These are phyloP conservation scores for Cystofilobasidium macerans DNA, from an alignment of 768 basidiomycete species.

Conservation along the genomic window DNA sequence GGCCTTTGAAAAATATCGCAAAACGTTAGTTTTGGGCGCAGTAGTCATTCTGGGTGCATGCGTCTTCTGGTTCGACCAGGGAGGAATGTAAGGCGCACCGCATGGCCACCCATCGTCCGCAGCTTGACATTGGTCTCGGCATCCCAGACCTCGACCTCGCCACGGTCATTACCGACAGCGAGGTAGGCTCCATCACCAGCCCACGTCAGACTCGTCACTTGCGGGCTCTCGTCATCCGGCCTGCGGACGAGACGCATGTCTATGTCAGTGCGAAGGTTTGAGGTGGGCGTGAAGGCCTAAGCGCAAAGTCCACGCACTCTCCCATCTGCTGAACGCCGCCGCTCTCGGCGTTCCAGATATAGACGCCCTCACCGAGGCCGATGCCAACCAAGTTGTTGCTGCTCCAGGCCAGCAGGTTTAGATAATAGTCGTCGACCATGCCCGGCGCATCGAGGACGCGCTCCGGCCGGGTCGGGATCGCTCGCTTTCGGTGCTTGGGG, in stretches of 20 bases:
- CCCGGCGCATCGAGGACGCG: slow-evolving; percentile 93
- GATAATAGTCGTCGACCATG: slow-evolving; percentile 77
- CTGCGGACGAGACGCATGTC: not conserved
- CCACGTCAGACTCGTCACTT: slow-evolving; percentile 38
- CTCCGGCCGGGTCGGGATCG: slow-evolving; percentile 75
- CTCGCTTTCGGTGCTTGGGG: slow-evolving; percentile 49
- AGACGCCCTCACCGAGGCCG: slow-evolving; percentile 72
- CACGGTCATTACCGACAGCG: slow-evolving; percentile 65
- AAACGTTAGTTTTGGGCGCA: not conserved
- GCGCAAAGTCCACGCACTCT: slow-evolving; percentile 9
- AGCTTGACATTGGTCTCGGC: slow-evolving; percentile 64
- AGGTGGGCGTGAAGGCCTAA: too few relatives aligned
- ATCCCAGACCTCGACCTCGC: slow-evolving; percentile 93
- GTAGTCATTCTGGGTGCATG: too few relatives aligned
- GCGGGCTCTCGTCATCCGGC: slow-evolving; percentile 28
- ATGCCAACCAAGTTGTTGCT: slow-evolving; percentile 77
- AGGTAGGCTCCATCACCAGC: slow-evolving; percentile 51
- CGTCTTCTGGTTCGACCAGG: too few relatives aligned
- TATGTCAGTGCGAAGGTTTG: too few relatives aligned
- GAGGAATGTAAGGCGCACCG: slow-evolving; percentile 22
- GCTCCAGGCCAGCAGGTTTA: slow-evolving; percentile 87
- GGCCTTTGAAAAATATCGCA: slow-evolving; percentile 37
- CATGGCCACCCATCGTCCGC: slow-evolving; percentile 80
- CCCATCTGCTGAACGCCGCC: slow-evolving; percentile 69
- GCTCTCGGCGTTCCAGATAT: slow-evolving; percentile 87